Conservation (phyloP, 176 grass and related monocot genomes). For the Calamus simplicifolius region DNA sequence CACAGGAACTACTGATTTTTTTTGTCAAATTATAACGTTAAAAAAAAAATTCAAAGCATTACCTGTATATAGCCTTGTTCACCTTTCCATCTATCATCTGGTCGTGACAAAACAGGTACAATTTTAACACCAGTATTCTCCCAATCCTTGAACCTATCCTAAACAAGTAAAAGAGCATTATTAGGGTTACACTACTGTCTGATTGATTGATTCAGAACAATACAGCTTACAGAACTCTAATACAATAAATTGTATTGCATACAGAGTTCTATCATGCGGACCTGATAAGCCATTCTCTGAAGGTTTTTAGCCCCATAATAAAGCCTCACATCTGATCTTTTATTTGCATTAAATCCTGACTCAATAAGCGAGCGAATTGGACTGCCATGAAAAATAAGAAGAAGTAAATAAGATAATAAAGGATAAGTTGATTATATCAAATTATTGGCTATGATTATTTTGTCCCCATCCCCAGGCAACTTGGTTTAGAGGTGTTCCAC, state of each 20-base stretch:
- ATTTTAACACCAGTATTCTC: slow-evolving; percentile 62
- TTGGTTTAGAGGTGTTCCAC: no score
- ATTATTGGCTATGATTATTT: no score
- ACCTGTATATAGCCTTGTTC: slow-evolving; percentile 86
- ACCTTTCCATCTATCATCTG: slow-evolving; percentile 60
- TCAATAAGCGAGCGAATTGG: slow-evolving; percentile 74
- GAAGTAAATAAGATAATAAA: no score
- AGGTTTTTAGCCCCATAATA: slow-evolving; percentile 88
- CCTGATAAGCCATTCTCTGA: slow-evolving; percentile 85
- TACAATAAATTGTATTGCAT: no score
- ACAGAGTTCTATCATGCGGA: not conserved
- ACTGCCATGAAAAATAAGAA: slow-evolving; percentile 11
- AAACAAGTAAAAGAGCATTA: not conserved
- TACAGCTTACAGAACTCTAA: no score
- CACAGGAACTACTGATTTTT: no score
- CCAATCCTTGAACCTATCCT: slow-evolving; percentile 75
- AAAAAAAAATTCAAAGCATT: not conserved
- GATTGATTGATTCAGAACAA: no score
- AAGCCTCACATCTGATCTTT: slow-evolving; percentile 43
- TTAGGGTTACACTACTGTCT: not conserved
- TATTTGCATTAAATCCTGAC: slow-evolving; percentile 44
- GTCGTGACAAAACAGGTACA: slow-evolving; percentile 68
- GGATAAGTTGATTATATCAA: no score
- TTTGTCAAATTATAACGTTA: no score
- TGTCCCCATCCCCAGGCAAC: no score